Percentiles rank a stretch among this genome's conserved stretches.
Evolutionary conservation across 2,329 filamentous ascomycete species (phyloP).

Genomic region (Knoxdaviesia proteae): DNA sequence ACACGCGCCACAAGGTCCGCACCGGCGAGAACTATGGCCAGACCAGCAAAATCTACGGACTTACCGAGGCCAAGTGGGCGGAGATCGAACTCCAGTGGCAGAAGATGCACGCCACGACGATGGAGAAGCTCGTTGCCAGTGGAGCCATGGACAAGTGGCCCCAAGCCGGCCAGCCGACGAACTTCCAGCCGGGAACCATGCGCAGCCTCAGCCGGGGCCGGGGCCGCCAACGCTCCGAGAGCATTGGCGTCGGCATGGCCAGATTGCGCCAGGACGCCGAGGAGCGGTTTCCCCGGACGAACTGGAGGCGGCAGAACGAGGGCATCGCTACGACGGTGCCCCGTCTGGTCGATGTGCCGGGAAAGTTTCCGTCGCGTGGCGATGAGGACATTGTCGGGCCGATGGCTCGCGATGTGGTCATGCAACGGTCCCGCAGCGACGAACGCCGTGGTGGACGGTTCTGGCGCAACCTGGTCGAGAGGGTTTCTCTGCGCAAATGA

Average conservation of each 20-base stretch:
- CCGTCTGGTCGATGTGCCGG: constrained; percentile 46
- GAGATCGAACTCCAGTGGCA: constrained; percentile 61
- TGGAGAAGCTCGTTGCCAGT: constrained; percentile 25
- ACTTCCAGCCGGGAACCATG: constrained; percentile 6
- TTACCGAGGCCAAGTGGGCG: constrained; percentile 79
- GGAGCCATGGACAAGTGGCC: constrained; percentile 12
- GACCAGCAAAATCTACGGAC: constrained; percentile 69
- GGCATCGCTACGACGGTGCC: constrained; percentile 44
- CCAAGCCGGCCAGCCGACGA: constrained; percentile 4
- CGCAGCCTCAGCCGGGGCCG: constrained; percentile 19
- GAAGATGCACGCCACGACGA: constrained; percentile 42
- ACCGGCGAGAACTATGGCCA: constrained; percentile 79
- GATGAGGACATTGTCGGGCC: constrained; percentile 88
- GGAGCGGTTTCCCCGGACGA: constrained; percentile 19
- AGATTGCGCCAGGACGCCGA: constrained; percentile 12
- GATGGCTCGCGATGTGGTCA: constrained; percentile 47
- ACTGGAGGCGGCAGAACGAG: constrained; percentile 27
- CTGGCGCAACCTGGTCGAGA: constrained; percentile 26
- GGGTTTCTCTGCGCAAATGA: constrained; percentile 11
- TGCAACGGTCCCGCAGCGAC: constrained; percentile 24
- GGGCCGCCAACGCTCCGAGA: constrained; percentile 17
- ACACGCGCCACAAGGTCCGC: constrained; percentile 70
- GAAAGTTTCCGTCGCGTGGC: constrained; percentile 74
- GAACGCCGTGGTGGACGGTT: constrained; percentile 23
- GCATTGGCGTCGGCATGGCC: constrained; percentile 13